These are phyloP conservation scores for Sporobolomyces pararoseus DNA, from an alignment of 768 basidiomycete species.

Conservation along the genomic window DNA sequence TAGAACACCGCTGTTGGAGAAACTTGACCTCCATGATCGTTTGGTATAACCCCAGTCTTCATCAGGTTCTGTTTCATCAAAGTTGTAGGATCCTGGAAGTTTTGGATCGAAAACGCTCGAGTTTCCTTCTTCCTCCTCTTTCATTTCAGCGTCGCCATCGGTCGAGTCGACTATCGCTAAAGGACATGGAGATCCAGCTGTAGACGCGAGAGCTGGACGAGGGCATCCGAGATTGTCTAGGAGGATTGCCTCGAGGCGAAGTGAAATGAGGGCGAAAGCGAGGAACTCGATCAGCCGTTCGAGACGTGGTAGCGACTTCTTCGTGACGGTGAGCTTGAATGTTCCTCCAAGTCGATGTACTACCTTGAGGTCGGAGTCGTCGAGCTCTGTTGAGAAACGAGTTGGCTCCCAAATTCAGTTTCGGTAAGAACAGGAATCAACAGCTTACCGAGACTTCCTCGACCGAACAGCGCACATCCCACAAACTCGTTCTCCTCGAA, in stretches of 20 bases:
- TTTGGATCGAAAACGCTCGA: background rate
- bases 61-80: background rate
- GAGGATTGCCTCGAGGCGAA: constrained; percentile 38
- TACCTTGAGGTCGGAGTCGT: constrained; percentile 20
- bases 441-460: constrained; percentile 1
- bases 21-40: constrained; percentile 15
- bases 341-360: constrained; percentile 31
- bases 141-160: too few relatives aligned
- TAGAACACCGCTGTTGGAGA: background rate
- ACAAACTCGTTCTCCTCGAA: constrained; percentile 2
- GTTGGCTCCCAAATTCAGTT: background rate
- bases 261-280: constrained; percentile 32
- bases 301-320: constrained; percentile 19
- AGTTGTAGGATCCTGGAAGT: constrained; percentile 6
- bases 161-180: background rate
- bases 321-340: constrained; percentile 22
- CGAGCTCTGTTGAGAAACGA: background rate
- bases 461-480: constrained; percentile 14
- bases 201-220: too few relatives aligned
- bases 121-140: constrained; percentile 9
- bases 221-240: constrained; percentile 30
- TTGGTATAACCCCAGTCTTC: constrained; percentile 14
- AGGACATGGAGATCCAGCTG: background rate
- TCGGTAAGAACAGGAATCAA: background rate
- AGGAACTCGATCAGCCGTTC: constrained; percentile 35